Conservation (phyloP, 2,329 filamentous ascomycete genomes). For the Canariomyces notabilis region DNA sequence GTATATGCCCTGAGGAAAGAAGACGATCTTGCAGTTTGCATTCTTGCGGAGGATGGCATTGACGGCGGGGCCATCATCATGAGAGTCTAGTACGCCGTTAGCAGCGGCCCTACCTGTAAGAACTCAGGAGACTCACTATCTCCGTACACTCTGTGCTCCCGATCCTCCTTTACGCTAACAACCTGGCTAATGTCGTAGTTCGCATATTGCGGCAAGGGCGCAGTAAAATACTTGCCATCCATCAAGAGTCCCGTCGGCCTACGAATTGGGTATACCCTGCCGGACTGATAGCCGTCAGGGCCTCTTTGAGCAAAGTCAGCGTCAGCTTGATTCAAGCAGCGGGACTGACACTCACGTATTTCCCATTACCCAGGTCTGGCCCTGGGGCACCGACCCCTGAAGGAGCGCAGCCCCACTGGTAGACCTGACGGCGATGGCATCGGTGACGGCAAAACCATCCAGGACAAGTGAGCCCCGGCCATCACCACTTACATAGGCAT, state of each 20-base stretch:
- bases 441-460: constrained; percentile 27
- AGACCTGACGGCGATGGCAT: constrained; percentile 23
- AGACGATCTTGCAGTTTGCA: constrained; percentile 41
- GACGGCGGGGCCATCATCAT: constrained; percentile 31
- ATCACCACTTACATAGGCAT: constrained; percentile 23
- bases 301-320: constrained; percentile 11
- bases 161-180: constrained; percentile 42
- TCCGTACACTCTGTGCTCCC: constrained; percentile 35
- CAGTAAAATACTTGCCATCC: constrained; percentile 36
- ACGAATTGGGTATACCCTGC: constrained; percentile 29
- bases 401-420: constrained; percentile 18
- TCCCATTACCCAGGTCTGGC: constrained; percentile 29
- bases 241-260: constrained; percentile 30
- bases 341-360: constrained; percentile 17
- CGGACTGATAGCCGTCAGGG: constrained; percentile 28
- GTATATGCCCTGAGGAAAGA: constrained; percentile 52
- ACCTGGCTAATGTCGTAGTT: constrained; percentile 37
- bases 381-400: constrained; percentile 20
- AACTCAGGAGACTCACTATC: constrained; percentile 27
- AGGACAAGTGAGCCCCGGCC: constrained; percentile 29
- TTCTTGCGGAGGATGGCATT: constrained; percentile 30
- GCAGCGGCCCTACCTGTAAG: neutral
- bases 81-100: constrained; percentile 24
- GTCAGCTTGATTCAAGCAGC: no score
- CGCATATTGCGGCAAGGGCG: constrained; percentile 38